A percentile compares a stretch with the other conserved stretches of the same genome.
phyloP scores from a whole-genome alignment of 2,329 filamentous ascomycete species.

The Bimuria novae-zelandiae region DNA sequence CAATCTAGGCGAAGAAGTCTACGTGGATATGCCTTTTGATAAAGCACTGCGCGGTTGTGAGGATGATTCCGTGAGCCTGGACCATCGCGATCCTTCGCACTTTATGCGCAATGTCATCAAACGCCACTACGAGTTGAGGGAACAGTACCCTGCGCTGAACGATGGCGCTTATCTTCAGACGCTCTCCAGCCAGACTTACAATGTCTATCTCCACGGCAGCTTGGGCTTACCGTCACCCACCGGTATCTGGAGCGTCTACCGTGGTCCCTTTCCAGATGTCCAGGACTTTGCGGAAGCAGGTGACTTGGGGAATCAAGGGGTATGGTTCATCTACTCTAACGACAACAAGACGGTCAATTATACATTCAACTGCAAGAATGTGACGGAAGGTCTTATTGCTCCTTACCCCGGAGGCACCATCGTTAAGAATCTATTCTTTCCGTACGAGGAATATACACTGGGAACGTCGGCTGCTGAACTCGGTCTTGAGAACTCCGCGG shows the following conservation, averaged over 20 bases:
- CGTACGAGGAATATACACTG: conserved; percentile 62
- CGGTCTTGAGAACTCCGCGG: conserved; percentile 24
- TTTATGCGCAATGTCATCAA: conserved; percentile 65
- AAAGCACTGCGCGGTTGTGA: conserved; percentile 60
- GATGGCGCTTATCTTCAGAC: conserved; percentile 62
- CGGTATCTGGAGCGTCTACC: conserved; percentile 62
- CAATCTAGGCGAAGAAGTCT: conserved; percentile 59
- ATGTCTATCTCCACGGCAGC: conserved; percentile 27
- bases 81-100: conserved; percentile 66
- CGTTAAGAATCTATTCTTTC: conserved; percentile 67
- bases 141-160: conserved; percentile 61
- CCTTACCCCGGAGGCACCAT: conserved; percentile 60
- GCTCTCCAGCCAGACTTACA: conserved; percentile 60
- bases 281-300: conserved; percentile 55
- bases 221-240: conserved; percentile 26
- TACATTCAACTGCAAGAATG: conserved; percentile 60
- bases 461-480: conserved; percentile 52
- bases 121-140: conserved; percentile 64
- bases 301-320: conserved; percentile 50
- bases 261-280: conserved; percentile 55
- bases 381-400: conserved; percentile 57
- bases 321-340: conserved; percentile 61
- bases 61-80: conserved; percentile 61
- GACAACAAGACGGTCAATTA: conserved; percentile 57
- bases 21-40: conserved; percentile 62